A percentile compares a stretch with the other conserved stretches of the same genome.
phyloP scores from a whole-genome alignment of 768 basidiomycete species.

The Cyathus striatus region DNA sequence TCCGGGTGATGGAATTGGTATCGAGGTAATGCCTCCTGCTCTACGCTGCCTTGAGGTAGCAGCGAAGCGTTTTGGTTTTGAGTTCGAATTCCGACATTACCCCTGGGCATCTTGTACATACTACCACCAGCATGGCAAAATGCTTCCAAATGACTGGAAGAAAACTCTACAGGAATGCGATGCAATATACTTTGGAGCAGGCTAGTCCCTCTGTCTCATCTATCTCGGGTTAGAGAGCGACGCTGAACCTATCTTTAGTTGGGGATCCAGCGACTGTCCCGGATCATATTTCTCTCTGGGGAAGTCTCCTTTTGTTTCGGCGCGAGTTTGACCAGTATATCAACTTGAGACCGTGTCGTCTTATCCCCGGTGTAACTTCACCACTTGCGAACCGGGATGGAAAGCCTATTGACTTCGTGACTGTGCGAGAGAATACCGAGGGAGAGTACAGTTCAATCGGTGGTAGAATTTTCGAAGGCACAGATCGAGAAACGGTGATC shows the following conservation, averaged over 20 bases:
- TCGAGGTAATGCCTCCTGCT: conserved; percentile 46
- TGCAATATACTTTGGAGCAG: conserved; percentile 45
- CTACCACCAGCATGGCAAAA: conserved; percentile 38
- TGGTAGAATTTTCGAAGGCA: conserved; percentile 35
- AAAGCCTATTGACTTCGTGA: conserved; percentile 45
- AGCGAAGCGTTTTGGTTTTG: conserved; percentile 37
- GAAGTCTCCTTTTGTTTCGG: conserved; percentile 43
- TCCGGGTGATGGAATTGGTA: conserved; percentile 50
- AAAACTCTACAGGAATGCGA: conserved; percentile 32
- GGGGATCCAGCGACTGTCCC: conserved; percentile 44
- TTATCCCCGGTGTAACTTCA: conserved; percentile 41
- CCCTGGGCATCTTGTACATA: conserved; percentile 46
- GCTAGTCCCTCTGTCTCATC: conserved; percentile 14
- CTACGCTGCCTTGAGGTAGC: conserved; percentile 39
- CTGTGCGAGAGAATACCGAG: conserved; percentile 53
- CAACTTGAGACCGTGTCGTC: conserved; percentile 42
- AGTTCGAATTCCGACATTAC: conserved; percentile 37
- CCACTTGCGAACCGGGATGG: conserved; percentile 38
- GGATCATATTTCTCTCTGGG: conserved; percentile 56
- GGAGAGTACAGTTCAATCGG: conserved; percentile 51
- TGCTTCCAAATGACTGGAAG: conserved; percentile 40
- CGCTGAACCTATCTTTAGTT: too few relatives aligned
- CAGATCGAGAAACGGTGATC: conserved; percentile 33
- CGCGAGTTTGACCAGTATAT: conserved; percentile 49
- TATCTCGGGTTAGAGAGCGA: too few relatives aligned